Base-by-base conservation (phyloP, 2,329 filamentous ascomycete genomes). In the Fusarium ambrosium region DNA sequence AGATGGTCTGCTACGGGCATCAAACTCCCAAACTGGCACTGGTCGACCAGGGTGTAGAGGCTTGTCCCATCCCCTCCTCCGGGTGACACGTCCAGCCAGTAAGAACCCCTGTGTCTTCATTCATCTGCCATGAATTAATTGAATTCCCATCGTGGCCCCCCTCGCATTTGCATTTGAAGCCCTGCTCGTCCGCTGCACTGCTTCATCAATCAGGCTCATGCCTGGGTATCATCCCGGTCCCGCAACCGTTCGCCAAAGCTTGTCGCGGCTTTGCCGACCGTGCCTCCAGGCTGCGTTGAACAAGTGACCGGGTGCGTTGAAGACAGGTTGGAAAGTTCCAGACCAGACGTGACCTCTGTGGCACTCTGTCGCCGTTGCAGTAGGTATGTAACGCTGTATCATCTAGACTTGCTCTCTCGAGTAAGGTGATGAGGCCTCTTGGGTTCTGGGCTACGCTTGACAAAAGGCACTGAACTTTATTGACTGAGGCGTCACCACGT, bases 1-100 rank as follows among this genome's bases (percentile, higher is more conserved):
- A 79, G 73, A 77, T 77, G 72, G 75, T 61, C 68, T 62, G 55
- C 53, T 63, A 39, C 63, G 27, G 37, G 48, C 62, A 39, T 74
- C 62, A 66, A 72, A 36, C 53, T 48, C 43, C 43, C 37, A 62
- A 62, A 48, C 71, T 59, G 32, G 60, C 29, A 73, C 59, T 71
- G 70, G 60, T 39, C 27, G 29, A 39, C 24, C 18, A 7, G 66
- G 60, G 11, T 36, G 27, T 61, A 45, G 51, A 66, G 60, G 48
- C 39, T 66, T 69, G 62, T 29, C 34, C 59, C 61, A 67, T 66
- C 69, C 62, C 37, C 58, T 39, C 53, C 41, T 48, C 39, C 41
- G 29, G n/a, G 27, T 16, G 59, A 34, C 32, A 29, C 18, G 22
- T 14, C 65, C 8, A 45, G 39, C 77, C 77, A 78, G 71, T 76